These are phyloP conservation scores for Rickenella mellea DNA, from an alignment of 768 basidiomycete genomes.

Conservation along the genomic window DNA sequence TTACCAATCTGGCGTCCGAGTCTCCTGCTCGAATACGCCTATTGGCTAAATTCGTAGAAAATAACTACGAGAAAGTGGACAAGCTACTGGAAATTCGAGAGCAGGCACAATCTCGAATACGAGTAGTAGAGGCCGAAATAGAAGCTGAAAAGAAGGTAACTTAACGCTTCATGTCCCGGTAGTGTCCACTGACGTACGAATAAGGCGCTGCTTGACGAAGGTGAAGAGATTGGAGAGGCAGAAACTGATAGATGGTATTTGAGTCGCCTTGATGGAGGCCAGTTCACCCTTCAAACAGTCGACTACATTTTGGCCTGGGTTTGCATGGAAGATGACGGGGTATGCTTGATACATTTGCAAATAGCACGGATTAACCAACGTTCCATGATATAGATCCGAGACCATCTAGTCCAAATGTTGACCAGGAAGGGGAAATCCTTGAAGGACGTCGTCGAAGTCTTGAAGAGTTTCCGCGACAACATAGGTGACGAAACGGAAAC, in stretches of 20 bases:
- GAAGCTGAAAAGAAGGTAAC: slow-evolving; percentile 57
- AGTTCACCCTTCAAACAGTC: slow-evolving; percentile 82
- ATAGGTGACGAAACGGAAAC: slow-evolving; percentile 43
- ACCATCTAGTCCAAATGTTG: slow-evolving; percentile 70
- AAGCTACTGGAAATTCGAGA: slow-evolving; percentile 86
- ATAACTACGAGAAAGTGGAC: slow-evolving; percentile 88
- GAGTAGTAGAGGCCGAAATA: slow-evolving; percentile 55
- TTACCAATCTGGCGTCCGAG: slow-evolving; percentile 81
- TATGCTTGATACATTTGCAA: slow-evolving; percentile 28
- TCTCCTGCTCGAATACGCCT: slow-evolving; percentile 72
- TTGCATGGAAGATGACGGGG: slow-evolving; percentile 96
- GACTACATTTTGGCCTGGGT: slow-evolving; percentile 96
- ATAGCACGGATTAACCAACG: background rate
- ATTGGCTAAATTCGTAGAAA: slow-evolving; percentile 89
- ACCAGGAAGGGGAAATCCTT: slow-evolving; percentile 62
- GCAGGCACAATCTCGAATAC: slow-evolving; percentile 50
- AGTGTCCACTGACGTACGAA: background rate
- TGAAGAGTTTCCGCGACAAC: slow-evolving; percentile 66
- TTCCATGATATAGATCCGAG: slow-evolving; percentile 52
- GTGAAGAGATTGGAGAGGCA: slow-evolving; percentile 47
- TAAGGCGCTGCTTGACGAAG: slow-evolving; percentile 46
- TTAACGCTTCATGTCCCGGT: background rate
- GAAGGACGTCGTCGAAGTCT: slow-evolving; percentile 57
- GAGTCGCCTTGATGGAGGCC: slow-evolving; percentile 76
- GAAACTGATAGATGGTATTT: slow-evolving; percentile 77